Evolutionary conservation across 2,329 filamentous ascomycete species (phyloP), one percentile per base, ranked within the genome.

Genomic region (Zelopaecilomyces penicillatus): DNA sequence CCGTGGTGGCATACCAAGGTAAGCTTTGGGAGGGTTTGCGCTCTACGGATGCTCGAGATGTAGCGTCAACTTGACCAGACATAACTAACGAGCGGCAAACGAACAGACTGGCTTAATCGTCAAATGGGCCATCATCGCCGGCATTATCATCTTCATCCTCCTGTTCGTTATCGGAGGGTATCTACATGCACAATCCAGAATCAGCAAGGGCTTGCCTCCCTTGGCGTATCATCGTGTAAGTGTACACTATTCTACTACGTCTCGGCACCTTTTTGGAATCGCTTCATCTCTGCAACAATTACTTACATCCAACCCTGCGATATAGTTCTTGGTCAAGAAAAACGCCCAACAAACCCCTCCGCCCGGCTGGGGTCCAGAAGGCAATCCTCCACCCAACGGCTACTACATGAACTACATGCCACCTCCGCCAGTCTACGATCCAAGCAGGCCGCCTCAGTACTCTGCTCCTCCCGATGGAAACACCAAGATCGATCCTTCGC

Each of bases 71-170:
- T 34, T 9, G 32, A 34, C 32, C 32, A 34, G 32, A 34, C 38
- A 19, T 30, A 37, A 54, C 49, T 53, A 32, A 43, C 33, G 43
- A 49, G 37, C 10, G 30, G 11, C 4, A 19, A 19, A 19, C 19
- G 19, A 19, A 11, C 48, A 85, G 80, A 74, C 72, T 32, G 82
- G 79, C 45, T 64, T 74, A 45, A 81, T 82, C 46, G 69, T 88
- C 55, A 85, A 87, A 64, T 91, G 85, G 78, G 71, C 75, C 39
- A 65, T 91, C 48, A 78, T 90, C 57, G 74, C 76, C 48, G 66
- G 70, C 50, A 60, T 91, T 52, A 68, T 86, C 54, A 47, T 73
- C 44, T 45, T 80, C 48, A 64, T 87, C 56, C 60, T 78, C 42
- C 55, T 71, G 36, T 87, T 81, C 70, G 69, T 89, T 55, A 52